Evolutionary conservation across 73 alveolate species (phyloP).

Genomic region (Tetrahymena malaccensis): DNA sequence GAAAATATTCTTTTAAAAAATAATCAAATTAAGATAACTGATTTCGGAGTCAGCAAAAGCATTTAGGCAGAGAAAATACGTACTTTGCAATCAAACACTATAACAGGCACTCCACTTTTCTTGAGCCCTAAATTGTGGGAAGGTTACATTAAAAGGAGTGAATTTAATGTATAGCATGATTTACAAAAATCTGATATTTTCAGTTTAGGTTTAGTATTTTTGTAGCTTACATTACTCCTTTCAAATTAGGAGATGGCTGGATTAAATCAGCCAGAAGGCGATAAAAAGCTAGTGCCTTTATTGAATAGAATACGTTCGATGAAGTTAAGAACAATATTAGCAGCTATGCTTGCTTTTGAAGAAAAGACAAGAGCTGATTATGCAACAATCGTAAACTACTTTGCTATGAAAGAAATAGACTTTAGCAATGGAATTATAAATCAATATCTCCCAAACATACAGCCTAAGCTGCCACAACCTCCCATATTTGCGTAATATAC

Average conservation of each 20-base stretch:
- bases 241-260: slow-evolving; percentile 10
- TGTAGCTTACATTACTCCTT: neutral
- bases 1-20: slow-evolving; percentile 22
- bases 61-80: neutral
- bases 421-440: neutral
- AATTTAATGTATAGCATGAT: slow-evolving; percentile 6
- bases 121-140: slow-evolving; percentile 39
- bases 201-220: slow-evolving; percentile 13
- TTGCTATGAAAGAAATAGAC: neutral
- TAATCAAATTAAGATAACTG: slow-evolving; percentile 11
- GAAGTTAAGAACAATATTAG: neutral
- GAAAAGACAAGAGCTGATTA: slow-evolving; percentile 7
- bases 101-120: slow-evolving; percentile 35
- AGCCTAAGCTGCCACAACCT: neutral
- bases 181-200: slow-evolving; percentile 29
- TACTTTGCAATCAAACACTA: neutral
- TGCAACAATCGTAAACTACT: neutral
- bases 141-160: slow-evolving; percentile 1
- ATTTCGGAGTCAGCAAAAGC: slow-evolving; percentile 34
- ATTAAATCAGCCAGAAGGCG: slow-evolving; percentile 1
- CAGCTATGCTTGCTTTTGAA: slow-evolving; percentile 10
- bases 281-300: neutral
- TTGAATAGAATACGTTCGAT: slow-evolving; percentile 3
- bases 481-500: neutral
- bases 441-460: neutral